A percentile compares a stretch with the other conserved stretches of the same genome.
Conservation (phyloP, 2,329 filamentous ascomycete genomes). For the Penicillium sp. region DNA sequence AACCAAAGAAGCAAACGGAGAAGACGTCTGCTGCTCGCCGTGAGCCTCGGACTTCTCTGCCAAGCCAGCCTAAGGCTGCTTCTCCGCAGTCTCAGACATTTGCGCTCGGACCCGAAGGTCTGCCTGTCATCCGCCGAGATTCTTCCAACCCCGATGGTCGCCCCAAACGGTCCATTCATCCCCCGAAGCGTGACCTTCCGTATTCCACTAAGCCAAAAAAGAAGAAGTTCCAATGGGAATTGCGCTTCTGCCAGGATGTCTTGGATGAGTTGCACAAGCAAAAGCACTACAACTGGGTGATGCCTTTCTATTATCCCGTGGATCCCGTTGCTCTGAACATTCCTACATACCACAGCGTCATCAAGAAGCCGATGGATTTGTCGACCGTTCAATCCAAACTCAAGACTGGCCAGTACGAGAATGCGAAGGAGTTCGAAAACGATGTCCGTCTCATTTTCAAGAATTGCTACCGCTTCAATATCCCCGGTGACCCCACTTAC, state of each 20-base stretch:
- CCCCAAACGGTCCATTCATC: conserved; percentile 90
- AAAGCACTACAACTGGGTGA: conserved; percentile 66
- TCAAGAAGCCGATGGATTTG: conserved; percentile 97
- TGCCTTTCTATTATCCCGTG: conserved; percentile 77
- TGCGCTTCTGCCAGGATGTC: conserved; percentile 84
- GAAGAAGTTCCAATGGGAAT: conserved; percentile 82
- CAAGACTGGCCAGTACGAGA: conserved; percentile 73
- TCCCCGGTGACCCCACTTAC: conserved; percentile 71
- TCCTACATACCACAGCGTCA: conserved; percentile 85
- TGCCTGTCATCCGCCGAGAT: conserved; percentile 80
- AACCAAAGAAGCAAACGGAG: conserved; percentile 44
- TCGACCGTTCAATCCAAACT: conserved; percentile 77
- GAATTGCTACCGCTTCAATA: conserved; percentile 93
- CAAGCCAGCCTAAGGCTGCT: conserved; percentile 34
- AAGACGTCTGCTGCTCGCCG: conserved; percentile 48
- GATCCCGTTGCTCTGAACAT: conserved; percentile 94
- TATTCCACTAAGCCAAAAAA: conserved; percentile 85
- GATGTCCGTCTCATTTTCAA: conserved; percentile 79
- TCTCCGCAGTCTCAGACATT: conserved; percentile 57
- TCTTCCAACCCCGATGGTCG: conserved; percentile 74
- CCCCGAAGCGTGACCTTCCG: conserved; percentile 88
- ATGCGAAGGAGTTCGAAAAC: conserved; percentile 77
- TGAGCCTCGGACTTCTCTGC: conserved; percentile 47
- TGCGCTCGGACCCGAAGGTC: conserved; percentile 71
- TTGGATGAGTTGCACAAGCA: conserved; percentile 72